phyloP scores from a whole-genome alignment of 2,329 filamentous ascomycete genomes.

The Microdochium bolleyi region DNA sequence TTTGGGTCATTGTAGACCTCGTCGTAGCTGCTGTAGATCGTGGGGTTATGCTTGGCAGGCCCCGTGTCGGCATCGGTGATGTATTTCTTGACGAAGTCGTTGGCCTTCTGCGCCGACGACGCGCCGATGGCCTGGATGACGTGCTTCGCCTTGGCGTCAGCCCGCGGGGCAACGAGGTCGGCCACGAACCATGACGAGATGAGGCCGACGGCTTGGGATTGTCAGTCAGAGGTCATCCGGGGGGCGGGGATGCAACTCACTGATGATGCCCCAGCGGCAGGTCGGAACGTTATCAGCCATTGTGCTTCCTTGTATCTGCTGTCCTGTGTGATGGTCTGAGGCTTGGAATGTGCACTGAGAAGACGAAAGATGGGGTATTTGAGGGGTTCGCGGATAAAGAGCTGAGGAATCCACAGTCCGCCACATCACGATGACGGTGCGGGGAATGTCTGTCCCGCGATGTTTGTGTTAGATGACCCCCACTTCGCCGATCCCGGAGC shows the following conservation, averaged over 20 bases:
- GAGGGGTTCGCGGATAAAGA: too few species aligned
- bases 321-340: not conserved
- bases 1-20: slow-evolving; percentile 29
- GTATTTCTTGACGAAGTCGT: slow-evolving; percentile 26
- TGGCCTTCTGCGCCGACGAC: slow-evolving; percentile 27
- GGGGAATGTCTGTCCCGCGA: too few species aligned
- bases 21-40: slow-evolving; percentile 28
- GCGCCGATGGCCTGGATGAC: slow-evolving; percentile 33
- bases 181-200: slow-evolving; percentile 37
- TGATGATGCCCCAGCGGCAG: slow-evolving; percentile 25
- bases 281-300: slow-evolving; percentile 7
- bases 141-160: slow-evolving; percentile 27
- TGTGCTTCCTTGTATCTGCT: slow-evolving; percentile 2
- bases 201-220: slow-evolving; percentile 15
- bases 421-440: too few species aligned
- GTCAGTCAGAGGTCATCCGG: not conserved
- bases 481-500: too few species aligned
- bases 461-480: too few species aligned
- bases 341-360: too few species aligned
- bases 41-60: slow-evolving; percentile 13
- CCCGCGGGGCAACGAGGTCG: slow-evolving; percentile 28
- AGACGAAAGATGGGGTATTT: too few species aligned
- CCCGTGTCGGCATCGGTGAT: slow-evolving; percentile 4
- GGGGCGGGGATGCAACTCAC: slow-evolving; percentile 1
- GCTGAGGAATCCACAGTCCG: too few species aligned